phyloP scores from a whole-genome alignment of 257 asterid genomes.

The Ajuga chamaepitys region DNA sequence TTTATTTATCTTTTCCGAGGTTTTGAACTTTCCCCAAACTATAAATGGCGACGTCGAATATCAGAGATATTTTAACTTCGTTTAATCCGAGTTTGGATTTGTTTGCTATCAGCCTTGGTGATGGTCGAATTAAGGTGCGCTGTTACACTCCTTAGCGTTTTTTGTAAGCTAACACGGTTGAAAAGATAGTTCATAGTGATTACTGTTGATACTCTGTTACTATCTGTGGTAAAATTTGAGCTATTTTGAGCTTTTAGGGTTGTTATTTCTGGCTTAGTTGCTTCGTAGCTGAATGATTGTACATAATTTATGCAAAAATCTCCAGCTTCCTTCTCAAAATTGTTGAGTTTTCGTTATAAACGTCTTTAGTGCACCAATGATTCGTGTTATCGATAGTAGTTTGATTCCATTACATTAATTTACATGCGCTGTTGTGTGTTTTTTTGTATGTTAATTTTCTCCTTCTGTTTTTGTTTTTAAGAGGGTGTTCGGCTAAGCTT shows the following conservation, averaged over 20 bases:
- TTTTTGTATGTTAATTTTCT: too few relatives aligned
- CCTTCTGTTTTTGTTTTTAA: too few relatives aligned
- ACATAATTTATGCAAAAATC: background rate
- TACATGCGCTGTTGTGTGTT: too few relatives aligned
- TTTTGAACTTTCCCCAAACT: slow-evolving; percentile 9
- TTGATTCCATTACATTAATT: too few relatives aligned
- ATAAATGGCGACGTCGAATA: slow-evolving; percentile 47
- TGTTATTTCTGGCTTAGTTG: background rate
- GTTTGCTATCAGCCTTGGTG: slow-evolving; percentile 63
- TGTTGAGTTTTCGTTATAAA: background rate
- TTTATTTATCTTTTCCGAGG: background rate
- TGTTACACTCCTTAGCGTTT: background rate
- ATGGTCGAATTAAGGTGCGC: slow-evolving; percentile 77
- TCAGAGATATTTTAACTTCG: slow-evolving; percentile 62
- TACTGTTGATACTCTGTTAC: background rate
- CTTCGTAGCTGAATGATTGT: background rate
- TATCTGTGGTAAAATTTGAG: background rate
- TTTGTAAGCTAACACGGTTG: background rate
- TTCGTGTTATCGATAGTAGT: too few relatives aligned
- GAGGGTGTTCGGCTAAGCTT: too few relatives aligned
- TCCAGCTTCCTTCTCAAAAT: background rate
- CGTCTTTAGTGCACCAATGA: background rate
- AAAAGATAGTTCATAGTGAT: background rate
- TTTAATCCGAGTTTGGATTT: slow-evolving; percentile 70
- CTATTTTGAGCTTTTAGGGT: background rate